phyloP scores from a whole-genome alignment of 257 asterid species.

The Paulownia fortunei region DNA sequence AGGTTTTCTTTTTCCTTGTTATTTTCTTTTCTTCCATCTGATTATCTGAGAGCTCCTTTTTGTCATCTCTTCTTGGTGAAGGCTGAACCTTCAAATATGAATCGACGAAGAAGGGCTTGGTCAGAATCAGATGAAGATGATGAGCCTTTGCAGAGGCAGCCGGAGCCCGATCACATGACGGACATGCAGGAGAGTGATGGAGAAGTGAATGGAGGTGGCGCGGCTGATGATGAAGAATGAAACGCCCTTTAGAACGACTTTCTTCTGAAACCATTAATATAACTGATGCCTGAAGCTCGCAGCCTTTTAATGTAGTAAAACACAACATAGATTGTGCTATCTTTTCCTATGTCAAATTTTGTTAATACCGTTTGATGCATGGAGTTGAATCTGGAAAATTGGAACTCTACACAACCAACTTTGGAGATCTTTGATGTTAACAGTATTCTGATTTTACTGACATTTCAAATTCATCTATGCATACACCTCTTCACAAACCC shows the following conservation, averaged over 20 bases:
- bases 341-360: not conserved
- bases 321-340: not conserved
- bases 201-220: slow-evolving; percentile 49
- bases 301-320: not conserved
- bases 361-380: not conserved
- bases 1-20: not conserved
- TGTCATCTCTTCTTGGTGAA: slow-evolving; percentile 36
- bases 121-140: slow-evolving; percentile 90
- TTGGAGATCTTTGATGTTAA: too few relatives aligned
- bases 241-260: not conserved
- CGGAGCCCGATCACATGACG: slow-evolving; percentile 33
- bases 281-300: slow-evolving; percentile 1
- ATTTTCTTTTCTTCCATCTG: slow-evolving; percentile 2
- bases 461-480: not conserved
- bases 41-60: not conserved
- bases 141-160: slow-evolving; percentile 53
- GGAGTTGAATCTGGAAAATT: not conserved
- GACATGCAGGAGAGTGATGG: slow-evolving; percentile 63
- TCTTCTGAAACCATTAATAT: slow-evolving; percentile 3
- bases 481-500: not conserved
- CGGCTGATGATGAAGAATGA: slow-evolving; percentile 55
- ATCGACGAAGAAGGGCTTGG: slow-evolving; percentile 66
- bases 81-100: slow-evolving; percentile 63
- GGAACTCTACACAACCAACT: too few relatives aligned
- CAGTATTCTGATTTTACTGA: not conserved